Evolutionary conservation across 257 asterid species (phyloP).

Genomic region (Jasminum sambac): DNA sequence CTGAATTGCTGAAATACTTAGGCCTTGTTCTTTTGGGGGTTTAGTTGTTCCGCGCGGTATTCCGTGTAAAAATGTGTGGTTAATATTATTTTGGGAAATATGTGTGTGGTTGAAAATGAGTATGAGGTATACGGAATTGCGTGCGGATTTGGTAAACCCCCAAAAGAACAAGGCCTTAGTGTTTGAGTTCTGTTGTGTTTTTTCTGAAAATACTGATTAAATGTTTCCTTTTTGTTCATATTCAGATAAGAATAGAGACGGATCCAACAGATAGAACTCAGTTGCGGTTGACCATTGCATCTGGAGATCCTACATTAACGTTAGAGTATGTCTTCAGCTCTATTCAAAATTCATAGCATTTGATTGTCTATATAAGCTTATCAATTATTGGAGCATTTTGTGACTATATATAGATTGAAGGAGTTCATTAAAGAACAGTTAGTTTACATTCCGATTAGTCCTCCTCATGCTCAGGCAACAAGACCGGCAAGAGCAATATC

Average conservation of each 20-base stretch:
- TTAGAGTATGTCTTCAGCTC: slow-evolving; percentile 60
- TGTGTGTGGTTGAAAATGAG: too few relatives aligned
- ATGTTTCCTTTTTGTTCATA: slow-evolving; percentile 14
- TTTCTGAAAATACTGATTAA: not conserved
- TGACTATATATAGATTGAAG: slow-evolving; percentile 52
- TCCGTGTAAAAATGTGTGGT: too few relatives aligned
- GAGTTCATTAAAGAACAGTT: slow-evolving; percentile 84
- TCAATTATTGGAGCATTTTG: slow-evolving; percentile 18
- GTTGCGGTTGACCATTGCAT: slow-evolving; percentile 82
- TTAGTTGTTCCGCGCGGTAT: too few relatives aligned
- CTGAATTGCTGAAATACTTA: not conserved
- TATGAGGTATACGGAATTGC: too few relatives aligned
- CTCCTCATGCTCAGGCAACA: slow-evolving; percentile 56
- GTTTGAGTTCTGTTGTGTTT: not conserved
- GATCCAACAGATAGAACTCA: slow-evolving; percentile 96
- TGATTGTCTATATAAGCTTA: slow-evolving; percentile 9
- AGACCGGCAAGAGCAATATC: slow-evolving; percentile 48
- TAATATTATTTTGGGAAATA: too few relatives aligned
- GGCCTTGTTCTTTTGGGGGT: too few relatives aligned
- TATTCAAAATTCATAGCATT: slow-evolving; percentile 6
- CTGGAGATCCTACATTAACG: slow-evolving; percentile 82
- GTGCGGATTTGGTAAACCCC: too few relatives aligned
- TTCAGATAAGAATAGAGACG: slow-evolving; percentile 81
- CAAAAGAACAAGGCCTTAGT: too few relatives aligned
- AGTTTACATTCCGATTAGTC: slow-evolving; percentile 48